These are phyloP conservation scores for Eleusine coracana DNA, from an alignment of 176 grass and related monocot species.

Conservation along the genomic window DNA sequence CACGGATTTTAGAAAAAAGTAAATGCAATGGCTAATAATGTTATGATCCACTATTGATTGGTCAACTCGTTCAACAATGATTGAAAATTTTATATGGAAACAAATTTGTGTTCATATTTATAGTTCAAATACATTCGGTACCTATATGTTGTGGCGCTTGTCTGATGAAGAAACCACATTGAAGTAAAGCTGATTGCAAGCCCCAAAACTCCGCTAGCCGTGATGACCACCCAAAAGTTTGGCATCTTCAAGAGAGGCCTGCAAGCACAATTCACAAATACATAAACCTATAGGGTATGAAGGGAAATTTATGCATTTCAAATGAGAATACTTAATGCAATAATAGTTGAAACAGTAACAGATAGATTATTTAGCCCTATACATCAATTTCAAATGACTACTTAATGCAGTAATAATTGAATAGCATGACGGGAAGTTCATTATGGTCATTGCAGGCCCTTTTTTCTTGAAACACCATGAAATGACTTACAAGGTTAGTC, in stretches of 20 bases:
- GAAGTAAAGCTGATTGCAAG: constrained; percentile 97
- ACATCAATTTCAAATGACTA: background rate
- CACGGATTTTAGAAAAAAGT: constrained; percentile 4
- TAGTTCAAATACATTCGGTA: constrained; percentile 30
- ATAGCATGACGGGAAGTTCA: background rate
- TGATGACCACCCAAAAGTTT: constrained; percentile 87
- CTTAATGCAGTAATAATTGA: background rate
- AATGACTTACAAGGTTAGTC: background rate
- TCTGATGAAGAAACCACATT: constrained; percentile 99
- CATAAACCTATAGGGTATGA: constrained; percentile 34
- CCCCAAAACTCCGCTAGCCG: constrained; percentile 79
- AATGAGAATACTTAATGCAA: background rate
- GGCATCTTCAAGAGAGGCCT: constrained; percentile 85
- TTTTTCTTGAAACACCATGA: constrained; percentile 4
- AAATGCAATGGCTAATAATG: background rate
- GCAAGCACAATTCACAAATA: constrained; percentile 52
- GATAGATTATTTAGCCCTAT: background rate
- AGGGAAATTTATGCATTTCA: background rate
- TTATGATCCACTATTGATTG: background rate
- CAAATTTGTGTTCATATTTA: background rate
- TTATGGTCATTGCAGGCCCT: background rate
- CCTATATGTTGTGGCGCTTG: constrained; percentile 94
- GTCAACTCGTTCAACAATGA: background rate
- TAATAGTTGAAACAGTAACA: background rate
- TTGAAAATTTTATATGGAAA: background rate